Percentiles rank a stretch among this genome's conserved stretches.
Conservation (phyloP, 2,329 filamentous ascomycete genomes). For the Pseudocercospora pini-densiflorae region DNA sequence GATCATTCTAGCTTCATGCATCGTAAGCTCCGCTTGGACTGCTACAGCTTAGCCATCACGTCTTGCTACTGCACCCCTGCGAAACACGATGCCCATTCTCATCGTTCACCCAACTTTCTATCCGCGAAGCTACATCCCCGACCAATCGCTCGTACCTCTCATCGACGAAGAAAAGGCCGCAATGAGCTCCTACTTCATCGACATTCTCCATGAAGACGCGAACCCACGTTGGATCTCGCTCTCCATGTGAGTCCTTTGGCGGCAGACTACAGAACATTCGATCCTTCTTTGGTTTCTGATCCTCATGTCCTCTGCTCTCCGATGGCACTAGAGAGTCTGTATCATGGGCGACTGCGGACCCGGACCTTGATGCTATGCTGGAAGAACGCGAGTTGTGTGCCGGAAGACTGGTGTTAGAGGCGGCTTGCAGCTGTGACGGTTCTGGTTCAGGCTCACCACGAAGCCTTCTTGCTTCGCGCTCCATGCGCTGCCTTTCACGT, state of each 20-base stretch:
- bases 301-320: conserved; percentile 23
- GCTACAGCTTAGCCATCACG: background rate
- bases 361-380: conserved; percentile 10
- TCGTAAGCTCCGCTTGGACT: background rate
- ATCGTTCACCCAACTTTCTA: conserved; percentile 42
- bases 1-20: background rate
- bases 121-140: conserved; percentile 42
- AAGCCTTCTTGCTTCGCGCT: conserved; percentile 37
- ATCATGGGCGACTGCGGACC: conserved; percentile 9
- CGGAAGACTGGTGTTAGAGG: background rate
- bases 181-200: conserved; percentile 85
- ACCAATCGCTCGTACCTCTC: conserved; percentile 49
- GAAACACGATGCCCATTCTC: conserved; percentile 13
- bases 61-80: background rate
- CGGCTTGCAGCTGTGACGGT: background rate
- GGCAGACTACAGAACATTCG: conserved; percentile 81
- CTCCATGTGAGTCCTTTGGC: conserved; percentile 59
- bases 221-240: conserved; percentile 74
- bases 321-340: conserved; percentile 16
- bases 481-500: conserved; percentile 38
- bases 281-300: conserved; percentile 54
- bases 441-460: conserved; percentile 33
- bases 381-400: conserved; percentile 13
- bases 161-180: conserved; percentile 75
- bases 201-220: conserved; percentile 79